phyloP scores from a whole-genome alignment of 73 alveolate species.

The Paramecium bursaria region DNA sequence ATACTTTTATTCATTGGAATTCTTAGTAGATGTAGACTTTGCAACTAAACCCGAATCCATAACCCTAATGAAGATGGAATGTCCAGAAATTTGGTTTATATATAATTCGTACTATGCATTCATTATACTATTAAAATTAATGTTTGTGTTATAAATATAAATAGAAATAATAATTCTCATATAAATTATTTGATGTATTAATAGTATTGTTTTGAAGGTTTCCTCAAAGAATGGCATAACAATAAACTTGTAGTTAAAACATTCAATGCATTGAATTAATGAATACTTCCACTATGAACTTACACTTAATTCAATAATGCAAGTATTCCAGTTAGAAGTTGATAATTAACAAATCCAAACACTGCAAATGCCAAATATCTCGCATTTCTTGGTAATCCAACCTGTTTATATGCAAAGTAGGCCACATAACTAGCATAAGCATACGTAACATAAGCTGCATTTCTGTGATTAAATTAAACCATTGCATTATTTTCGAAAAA shows the following conservation, averaged over 20 bases:
- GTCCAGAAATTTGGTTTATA: constrained; percentile 55
- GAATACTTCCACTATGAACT: constrained; percentile 56
- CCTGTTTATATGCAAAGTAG: constrained; percentile 17
- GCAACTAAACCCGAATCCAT: constrained; percentile 18
- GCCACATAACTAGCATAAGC: constrained; percentile 53
- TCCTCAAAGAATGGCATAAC: constrained; percentile 51
- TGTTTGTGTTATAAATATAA: no score
- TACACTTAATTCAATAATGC: constrained; percentile 62
- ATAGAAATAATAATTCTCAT: not conserved
- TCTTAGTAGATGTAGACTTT: not conserved
- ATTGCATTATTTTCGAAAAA: constrained; percentile 83
- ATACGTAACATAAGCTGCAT: constrained; percentile 79
- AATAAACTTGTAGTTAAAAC: constrained; percentile 53
- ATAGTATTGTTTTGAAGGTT: constrained; percentile 47
- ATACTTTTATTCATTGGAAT: constrained; percentile 37
- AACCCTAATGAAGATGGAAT: constrained; percentile 42
- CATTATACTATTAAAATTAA: no score
- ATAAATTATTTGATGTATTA: constrained; percentile 58
- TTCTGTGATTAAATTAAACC: constrained; percentile 86
- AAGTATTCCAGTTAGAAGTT: constrained; percentile 57
- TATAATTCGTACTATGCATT: no score
- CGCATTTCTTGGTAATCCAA: constrained; percentile 50
- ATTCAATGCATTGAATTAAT: constrained; percentile 64
- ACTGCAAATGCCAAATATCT: constrained; percentile 32
- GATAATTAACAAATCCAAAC: constrained; percentile 33